Base-by-base conservation (phyloP, 495 filamentous ascomycete genomes). In the Aspergillus taichungensis region DNA sequence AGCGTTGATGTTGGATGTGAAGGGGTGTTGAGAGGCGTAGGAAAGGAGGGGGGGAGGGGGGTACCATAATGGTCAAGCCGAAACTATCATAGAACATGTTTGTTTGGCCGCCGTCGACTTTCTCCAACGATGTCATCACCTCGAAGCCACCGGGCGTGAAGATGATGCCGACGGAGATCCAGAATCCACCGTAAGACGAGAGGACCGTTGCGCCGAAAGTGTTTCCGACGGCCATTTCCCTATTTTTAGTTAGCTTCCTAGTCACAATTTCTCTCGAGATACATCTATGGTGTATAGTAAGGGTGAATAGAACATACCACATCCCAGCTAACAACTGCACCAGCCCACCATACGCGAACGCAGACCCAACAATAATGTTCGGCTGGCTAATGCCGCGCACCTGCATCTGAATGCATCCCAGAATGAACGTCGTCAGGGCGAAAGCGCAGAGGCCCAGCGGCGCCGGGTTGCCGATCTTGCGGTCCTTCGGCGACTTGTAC, bases 161-260 rank as follows among this genome's bases (percentile, higher is more conserved):
- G 53, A 88, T 77, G 64, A 95, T 85, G 47, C 74, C 88, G 54
- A 82, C 82, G 13, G 86, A 79, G 56, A 96, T 82, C 90, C 90
- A 96, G 76, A 96, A 96, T 37, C 88, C 90, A 36, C 90, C 90
- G 62, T 88, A 96, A 0, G 90, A 95, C 5, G 88, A 87, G 37
- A 96, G 77, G 5, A 87, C 89, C n/a, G 88, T 95, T 13, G 88
- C 89, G 74, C 87, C 90, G 50, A 96, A 96, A 12, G 90, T 91
- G 73, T 91, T 94, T 40, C 87, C 90, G 8, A 87, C 76, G 24
- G 88, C 90, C 87, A 94, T 94, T 72, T 94, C 90, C 90, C 87
- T 94, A 45, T 1, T 32, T 8, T 31, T 31, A 28, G 39, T 33
- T 37, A 38, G 12, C n/a, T n/a, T n/a, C n/a, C n/a, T n/a, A n/a